These are phyloP conservation scores for Coffea canephora DNA, from an alignment of 257 asterid genomes.

Conservation along the genomic window DNA sequence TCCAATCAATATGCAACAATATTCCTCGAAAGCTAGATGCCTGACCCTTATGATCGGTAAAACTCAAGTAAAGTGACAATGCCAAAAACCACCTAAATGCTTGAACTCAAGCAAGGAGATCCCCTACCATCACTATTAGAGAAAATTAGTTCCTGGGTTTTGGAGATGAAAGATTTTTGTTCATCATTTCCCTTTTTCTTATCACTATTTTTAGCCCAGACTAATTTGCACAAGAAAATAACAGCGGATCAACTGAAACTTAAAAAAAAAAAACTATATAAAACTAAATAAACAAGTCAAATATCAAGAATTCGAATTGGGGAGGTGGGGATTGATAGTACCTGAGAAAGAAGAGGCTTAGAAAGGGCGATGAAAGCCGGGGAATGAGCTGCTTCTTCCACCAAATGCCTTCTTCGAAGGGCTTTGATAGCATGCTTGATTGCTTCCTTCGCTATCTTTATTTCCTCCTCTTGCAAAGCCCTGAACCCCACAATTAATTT, in stretches of 20 bases:
- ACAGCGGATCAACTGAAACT: too few relatives aligned
- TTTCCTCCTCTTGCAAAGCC: constrained; percentile 44
- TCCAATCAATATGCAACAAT: too few relatives aligned
- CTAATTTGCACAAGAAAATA: too few relatives aligned
- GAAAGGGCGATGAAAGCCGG: constrained; percentile 81
- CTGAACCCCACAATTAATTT: constrained; percentile 28
- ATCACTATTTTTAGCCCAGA: too few relatives aligned
- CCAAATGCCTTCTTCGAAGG: constrained; percentile 74
- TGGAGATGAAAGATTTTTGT: not conserved
- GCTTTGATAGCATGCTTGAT: constrained; percentile 74
- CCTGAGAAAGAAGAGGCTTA: constrained; percentile 77
- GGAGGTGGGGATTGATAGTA: not conserved
- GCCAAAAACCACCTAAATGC: not conserved
- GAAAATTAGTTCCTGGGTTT: too few relatives aligned
- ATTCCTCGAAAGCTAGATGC: too few relatives aligned
- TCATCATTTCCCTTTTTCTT: too few relatives aligned
- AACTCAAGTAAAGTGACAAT: not conserved
- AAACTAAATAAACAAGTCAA: too few relatives aligned
- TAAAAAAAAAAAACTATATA: too few relatives aligned
- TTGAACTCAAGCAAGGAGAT: not conserved
- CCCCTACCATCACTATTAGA: not conserved
- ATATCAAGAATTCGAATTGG: not conserved
- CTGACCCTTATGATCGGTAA: too few relatives aligned
- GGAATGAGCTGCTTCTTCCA: constrained; percentile 92
- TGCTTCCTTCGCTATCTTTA: constrained; percentile 38